These are phyloP conservation scores for Metschnikowia vanudenii DNA, from an alignment of 805 yeast genomes.

Conservation along the genomic window DNA sequence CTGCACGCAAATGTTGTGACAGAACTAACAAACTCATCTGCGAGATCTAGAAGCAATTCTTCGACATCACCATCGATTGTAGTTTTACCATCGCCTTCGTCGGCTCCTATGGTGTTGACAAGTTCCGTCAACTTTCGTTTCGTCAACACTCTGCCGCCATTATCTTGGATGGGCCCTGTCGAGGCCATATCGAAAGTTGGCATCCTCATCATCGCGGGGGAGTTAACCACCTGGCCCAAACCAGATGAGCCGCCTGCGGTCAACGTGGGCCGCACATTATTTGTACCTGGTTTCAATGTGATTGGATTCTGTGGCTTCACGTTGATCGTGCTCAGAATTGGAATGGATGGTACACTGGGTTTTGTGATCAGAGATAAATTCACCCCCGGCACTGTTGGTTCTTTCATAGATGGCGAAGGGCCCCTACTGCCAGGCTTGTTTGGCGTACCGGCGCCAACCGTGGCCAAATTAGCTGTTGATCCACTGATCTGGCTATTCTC, in stretches of 20 bases:
- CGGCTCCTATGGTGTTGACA: constrained; percentile 76
- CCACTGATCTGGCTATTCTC: constrained; percentile 3
- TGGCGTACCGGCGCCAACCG: constrained; percentile 7
- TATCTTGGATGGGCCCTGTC: constrained; percentile 41
- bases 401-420: constrained; percentile 13
- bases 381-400: constrained; percentile 21
- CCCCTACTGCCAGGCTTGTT: constrained; percentile 3
- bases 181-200: constrained; percentile 73
- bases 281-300: constrained; percentile 53
- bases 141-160: constrained; percentile 77
- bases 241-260: constrained; percentile 80
- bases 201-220: constrained; percentile 71
- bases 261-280: constrained; percentile 65
- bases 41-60: constrained; percentile 83
- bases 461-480: constrained; percentile 3
- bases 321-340: constrained; percentile 67
- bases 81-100: constrained; percentile 89
- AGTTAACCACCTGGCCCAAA: constrained; percentile 60
- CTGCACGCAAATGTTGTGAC: constrained; percentile 94
- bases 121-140: constrained; percentile 88
- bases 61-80: constrained; percentile 94
- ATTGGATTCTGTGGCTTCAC: constrained; percentile 67
- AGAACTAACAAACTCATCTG: constrained; percentile 90
- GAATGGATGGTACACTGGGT: constrained; percentile 62
- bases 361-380: constrained; percentile 44